Evolutionary conservation across 371 early-diverging fungal genomes (phyloP), one percentile per base, ranked within the genome.

Genomic region (Rhizopus sp.): DNA sequence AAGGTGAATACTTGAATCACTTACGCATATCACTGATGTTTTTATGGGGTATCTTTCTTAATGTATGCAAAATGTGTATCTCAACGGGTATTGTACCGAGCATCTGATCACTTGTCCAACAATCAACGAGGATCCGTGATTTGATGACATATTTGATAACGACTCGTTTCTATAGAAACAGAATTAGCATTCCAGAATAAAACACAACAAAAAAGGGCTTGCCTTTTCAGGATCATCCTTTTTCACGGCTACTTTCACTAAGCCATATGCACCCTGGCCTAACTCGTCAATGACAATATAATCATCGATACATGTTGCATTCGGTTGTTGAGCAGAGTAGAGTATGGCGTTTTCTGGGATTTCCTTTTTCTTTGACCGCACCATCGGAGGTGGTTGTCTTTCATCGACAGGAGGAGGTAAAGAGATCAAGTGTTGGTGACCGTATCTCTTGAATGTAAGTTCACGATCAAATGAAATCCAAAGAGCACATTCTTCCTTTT

Each of bases 131-230:
- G 38, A 91, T 85, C n/a, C 83, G 81, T 17, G 84, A 79, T 69
- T 88, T 88, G 70, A 89, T 84, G 34, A 91, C 85, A 67, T 88
- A 91, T 66, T 90, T 90, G 64, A 90, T 77, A 58, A 90, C 90
- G 7, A 87, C 82, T 50, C 80, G 82, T 51, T 66, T 75, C 77
- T 83, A 53, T 31, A 61, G 30, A 16, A n/a, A 47, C 42, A 48
- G 3, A 42, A 39, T 31, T 34, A 44, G 48, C 12, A 51, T 46
- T 47, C 59, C 37, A 41, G 38, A 55, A 46, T 34, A 47, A 55
- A 42, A 60, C 50, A 60, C 50, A 34, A 49, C 31, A 49, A 31
- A 60, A 47, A 35, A 57, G 47, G 35, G 39, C 47, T 46, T 64
- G 73, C 81, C 66, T 73, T 62, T 53, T 66, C 67, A 4, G 73